Base-by-base conservation (phyloP, 1,284 basidiomycete genomes). In the Moniliophthora roreri region DNA sequence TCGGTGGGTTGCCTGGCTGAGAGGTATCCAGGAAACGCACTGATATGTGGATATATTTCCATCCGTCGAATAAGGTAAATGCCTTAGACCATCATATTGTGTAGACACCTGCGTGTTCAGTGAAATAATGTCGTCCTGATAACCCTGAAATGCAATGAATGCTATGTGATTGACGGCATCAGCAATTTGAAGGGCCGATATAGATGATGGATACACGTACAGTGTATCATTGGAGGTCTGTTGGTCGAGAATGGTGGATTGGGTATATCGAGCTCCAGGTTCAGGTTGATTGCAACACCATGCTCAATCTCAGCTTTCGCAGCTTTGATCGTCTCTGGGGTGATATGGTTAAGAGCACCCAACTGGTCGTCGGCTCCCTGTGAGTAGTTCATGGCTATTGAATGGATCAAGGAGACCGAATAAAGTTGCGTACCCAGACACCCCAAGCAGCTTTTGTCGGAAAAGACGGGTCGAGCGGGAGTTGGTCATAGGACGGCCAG, bases 21-120 rank as follows among this genome's bases (percentile, higher is more conserved):
- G 7, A 32, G 7, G 28, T 6, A 11, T 11, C 28, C 11, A 6
- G n/a, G 11, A 49, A 41, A 48, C 53, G 0, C 13, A 58, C 56
- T 55, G 50, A 32, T 52, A 58, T 1, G 54, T 50, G 3, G 37
- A 37, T 28, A 47, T 46, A 0, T 23, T 16, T 1, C 4, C 2
- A n/a, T 52, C 35, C 6, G 48, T 50, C 8, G 57, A 58, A 40
- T 58, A 58, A 15, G 57, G 57, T 11, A 52, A 58, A 28, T 58
- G 57, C 8, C 54, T 35, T 26, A 58, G 38, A 4, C 57, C 57
- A 35, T 58, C 57, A 21, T 32, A 55, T 50, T 58, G 57, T 2
- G 57, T 55, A 1, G 57, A 58, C 1, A 58, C 50, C 23, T 58
- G 57, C 0, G 57, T 58, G 35, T 55, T 58, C 28, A 58, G 40